Evolutionary conservation across 2,329 filamentous ascomycete species (phyloP).

Genomic region (Aspergillus novoparasiticus): DNA sequence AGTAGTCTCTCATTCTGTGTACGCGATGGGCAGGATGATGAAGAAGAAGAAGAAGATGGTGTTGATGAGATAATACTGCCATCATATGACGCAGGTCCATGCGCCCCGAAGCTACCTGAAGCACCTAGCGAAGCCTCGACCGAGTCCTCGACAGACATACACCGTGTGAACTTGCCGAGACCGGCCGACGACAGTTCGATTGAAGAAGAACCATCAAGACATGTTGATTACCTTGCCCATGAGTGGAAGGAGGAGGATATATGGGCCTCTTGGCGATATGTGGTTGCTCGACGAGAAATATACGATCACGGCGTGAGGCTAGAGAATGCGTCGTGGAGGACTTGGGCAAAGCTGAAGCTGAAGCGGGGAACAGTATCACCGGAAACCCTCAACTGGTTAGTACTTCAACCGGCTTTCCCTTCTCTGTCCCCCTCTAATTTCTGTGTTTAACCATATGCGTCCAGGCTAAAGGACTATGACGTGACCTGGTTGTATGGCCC

Average conservation of each 20-base stretch:
- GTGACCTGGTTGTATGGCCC: slow-evolving; percentile 98
- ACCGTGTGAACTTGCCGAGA: slow-evolving; percentile 60
- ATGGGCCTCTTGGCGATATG: slow-evolving; percentile 95
- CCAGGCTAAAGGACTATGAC: slow-evolving; percentile 93
- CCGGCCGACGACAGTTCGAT: slow-evolving; percentile 79
- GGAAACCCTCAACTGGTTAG: slow-evolving; percentile 90
- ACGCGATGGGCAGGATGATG: slow-evolving; percentile 34
- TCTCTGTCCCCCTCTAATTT: background rate
- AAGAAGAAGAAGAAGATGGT: slow-evolving; percentile 44
- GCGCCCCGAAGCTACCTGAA: slow-evolving; percentile 48
- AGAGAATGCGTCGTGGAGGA: slow-evolving; percentile 96
- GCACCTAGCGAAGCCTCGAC: slow-evolving; percentile 25
- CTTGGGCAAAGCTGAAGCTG: slow-evolving; percentile 92
- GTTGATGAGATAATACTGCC: slow-evolving; percentile 45
- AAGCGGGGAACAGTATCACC: slow-evolving; percentile 84
- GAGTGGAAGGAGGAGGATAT: slow-evolving; percentile 95
- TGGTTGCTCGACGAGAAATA: slow-evolving; percentile 75
- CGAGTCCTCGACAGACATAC: slow-evolving; percentile 46
- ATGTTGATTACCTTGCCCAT: slow-evolving; percentile 95
- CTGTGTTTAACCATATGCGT: slow-evolving; percentile 12
- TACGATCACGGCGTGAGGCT: slow-evolving; percentile 80
- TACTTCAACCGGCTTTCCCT: slow-evolving; percentile 19
- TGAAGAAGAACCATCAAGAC: slow-evolving; percentile 73
- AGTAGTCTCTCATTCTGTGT: slow-evolving; percentile 41
- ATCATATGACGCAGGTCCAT: slow-evolving; percentile 47